Evolutionary conservation across 1,284 basidiomycete genomes (phyloP).

Genomic region (Xerocomus amazonicus): DNA sequence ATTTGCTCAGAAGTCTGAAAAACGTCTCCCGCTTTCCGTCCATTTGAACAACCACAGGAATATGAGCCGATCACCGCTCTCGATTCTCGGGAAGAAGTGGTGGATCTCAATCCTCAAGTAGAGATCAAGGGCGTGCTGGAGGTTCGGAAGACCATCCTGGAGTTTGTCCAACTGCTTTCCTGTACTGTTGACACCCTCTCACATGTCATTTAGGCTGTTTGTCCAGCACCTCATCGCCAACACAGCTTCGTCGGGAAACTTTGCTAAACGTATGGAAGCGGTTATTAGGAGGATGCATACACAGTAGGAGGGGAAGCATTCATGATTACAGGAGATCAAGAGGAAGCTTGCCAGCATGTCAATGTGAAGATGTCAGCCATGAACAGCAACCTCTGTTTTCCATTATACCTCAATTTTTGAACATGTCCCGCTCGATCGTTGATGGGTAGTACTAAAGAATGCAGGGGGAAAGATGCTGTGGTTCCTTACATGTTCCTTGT

Average conservation of each 20-base stretch:
- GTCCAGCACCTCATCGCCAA: slow-evolving; percentile 25
- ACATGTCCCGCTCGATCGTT: too few species aligned
- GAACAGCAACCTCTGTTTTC: too few species aligned
- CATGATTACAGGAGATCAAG: slow-evolving; percentile 38
- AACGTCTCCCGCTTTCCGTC: slow-evolving; percentile 42
- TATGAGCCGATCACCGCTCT: slow-evolving; percentile 8
- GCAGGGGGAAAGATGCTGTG: too few species aligned
- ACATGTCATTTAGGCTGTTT: too few species aligned
- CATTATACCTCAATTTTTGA: too few species aligned
- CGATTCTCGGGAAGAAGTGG: slow-evolving; percentile 7
- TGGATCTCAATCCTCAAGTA: background rate
- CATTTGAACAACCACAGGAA: slow-evolving; percentile 20
- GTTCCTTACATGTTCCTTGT: too few species aligned
- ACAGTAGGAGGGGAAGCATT: slow-evolving; percentile 28
- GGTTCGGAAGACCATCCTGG: slow-evolving; percentile 30
- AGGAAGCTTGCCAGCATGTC: slow-evolving; percentile 19
- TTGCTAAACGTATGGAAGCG: slow-evolving; percentile 32
- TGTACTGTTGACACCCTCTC: too few species aligned
- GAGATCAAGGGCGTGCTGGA: slow-evolving; percentile 28
- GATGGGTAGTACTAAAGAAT: too few species aligned
- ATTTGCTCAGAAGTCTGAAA: slow-evolving; percentile 37
- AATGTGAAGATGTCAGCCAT: too few species aligned
- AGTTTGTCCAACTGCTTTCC: slow-evolving; percentile 20
- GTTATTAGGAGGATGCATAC: slow-evolving; percentile 29
- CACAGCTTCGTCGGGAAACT: slow-evolving; percentile 8